These are phyloP conservation scores for Mytilinidion resinicola DNA, from an alignment of 495 filamentous ascomycete species.

Conservation along the genomic window DNA sequence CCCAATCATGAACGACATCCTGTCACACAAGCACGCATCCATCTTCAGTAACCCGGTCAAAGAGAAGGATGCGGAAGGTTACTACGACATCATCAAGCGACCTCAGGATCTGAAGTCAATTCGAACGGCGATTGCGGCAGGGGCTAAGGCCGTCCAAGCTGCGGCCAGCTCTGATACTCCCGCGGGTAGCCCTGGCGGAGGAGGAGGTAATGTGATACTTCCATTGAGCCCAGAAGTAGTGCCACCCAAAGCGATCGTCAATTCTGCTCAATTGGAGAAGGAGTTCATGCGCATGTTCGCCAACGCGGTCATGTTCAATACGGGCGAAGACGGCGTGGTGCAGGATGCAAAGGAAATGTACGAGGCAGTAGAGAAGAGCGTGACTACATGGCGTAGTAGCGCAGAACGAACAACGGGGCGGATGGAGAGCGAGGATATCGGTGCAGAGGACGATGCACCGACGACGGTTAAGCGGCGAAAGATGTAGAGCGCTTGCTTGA, in stretches of 20 bases:
- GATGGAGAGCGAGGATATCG: slow-evolving; percentile 25
- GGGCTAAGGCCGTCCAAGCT: slow-evolving; percentile 64
- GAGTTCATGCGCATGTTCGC: slow-evolving; percentile 96
- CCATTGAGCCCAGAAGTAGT: slow-evolving; percentile 66
- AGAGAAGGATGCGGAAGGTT: slow-evolving; percentile 79
- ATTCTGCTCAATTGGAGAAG: slow-evolving; percentile 87
- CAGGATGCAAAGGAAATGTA: slow-evolving; percentile 79
- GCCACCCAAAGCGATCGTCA: slow-evolving; percentile 87
- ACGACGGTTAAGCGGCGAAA: slow-evolving; percentile 32
- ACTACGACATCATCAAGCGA: slow-evolving; percentile 75
- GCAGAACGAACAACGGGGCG: slow-evolving; percentile 43
- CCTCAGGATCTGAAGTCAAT: slow-evolving; percentile 89
- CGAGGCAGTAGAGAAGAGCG: slow-evolving; percentile 60
- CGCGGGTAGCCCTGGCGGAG: slow-evolving; percentile 43
- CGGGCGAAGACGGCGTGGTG: slow-evolving; percentile 75
- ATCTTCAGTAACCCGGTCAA: slow-evolving; percentile 80
- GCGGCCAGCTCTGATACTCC: slow-evolving; percentile 35
- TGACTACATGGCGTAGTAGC: slow-evolving; percentile 52
- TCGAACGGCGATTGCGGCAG: slow-evolving; percentile 67
- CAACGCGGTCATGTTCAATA: slow-evolving; percentile 97
- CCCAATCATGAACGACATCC: slow-evolving; percentile 78
- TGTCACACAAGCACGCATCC: slow-evolving; percentile 77
- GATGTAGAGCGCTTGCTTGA: slow-evolving; percentile 8
- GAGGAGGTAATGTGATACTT: slow-evolving; percentile 52
- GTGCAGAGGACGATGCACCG: slow-evolving; percentile 29